Conservation (phyloP, 306 rosid genomes). For the Castanospermum australe region DNA sequence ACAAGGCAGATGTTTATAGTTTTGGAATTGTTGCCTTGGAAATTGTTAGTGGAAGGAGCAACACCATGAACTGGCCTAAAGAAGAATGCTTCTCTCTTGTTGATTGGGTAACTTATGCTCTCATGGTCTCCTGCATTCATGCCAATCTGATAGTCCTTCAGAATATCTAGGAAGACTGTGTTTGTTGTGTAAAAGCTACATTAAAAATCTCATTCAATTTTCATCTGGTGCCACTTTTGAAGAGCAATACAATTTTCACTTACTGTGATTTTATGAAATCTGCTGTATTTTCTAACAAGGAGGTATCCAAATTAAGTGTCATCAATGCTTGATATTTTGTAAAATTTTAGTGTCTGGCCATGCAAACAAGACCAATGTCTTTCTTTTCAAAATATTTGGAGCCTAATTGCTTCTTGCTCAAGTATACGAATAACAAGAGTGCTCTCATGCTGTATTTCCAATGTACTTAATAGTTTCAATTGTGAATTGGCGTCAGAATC, state of each 20-base stretch:
- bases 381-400: background rate
- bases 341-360: background rate
- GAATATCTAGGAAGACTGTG: background rate
- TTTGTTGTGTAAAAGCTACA: background rate
- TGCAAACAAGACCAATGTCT: background rate
- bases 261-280: background rate
- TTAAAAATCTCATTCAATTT: background rate
- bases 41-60: conserved; percentile 64
- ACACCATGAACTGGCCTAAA: conserved; percentile 43
- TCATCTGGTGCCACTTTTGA: background rate
- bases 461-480: background rate
- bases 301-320: background rate
- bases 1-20: conserved; percentile 85
- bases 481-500: background rate
- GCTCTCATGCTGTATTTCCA: background rate
- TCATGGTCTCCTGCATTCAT: background rate
- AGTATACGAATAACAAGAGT: background rate
- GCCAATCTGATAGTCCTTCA: background rate
- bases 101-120: conserved; percentile 48
- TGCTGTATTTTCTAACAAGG: background rate
- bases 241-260: background rate
- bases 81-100: conserved; percentile 51
- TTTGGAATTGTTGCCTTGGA: conserved; percentile 75
- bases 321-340: background rate
- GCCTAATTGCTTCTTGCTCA: background rate